Evolutionary conservation across 2,329 filamentous ascomycete species (phyloP), one percentile per base, ranked within the genome.

Genomic region (Cytospora leucostoma): DNA sequence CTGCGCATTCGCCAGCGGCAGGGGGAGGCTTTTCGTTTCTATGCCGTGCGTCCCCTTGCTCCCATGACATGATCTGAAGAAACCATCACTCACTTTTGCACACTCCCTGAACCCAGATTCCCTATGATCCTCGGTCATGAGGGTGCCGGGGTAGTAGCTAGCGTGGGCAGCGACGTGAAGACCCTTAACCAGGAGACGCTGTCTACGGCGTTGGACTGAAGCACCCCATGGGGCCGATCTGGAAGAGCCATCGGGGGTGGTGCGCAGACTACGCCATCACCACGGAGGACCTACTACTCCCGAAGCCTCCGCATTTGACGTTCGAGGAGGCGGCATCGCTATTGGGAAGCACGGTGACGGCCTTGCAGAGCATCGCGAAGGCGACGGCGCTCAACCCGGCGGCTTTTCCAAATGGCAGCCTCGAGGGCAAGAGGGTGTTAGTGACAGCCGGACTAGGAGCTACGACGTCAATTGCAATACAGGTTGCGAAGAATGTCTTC

Each of bases 351-450:
- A 73, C 73, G 1, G 68, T 79, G n/a, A 82, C 80, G 2, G 77
- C 79, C 0, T 71, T 78, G 27, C 81, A 84, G 68, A 69, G 71
- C 32, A 73, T 84, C 49, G 73, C 71, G 40, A 73, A 71, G 2
- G 81, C 76, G 0, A 65, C 81, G 37, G 69, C 70, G 38, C 68
- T 77, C 8, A 68, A 59, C 40, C 55, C 59, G 15, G 54, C 8
- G n/a, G 63, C 59, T 19, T 65, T 61, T 12, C 69, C 69, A 27
- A 68, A 65, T 52, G 68, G 69, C 19, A 72, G 73, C 19, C 75
- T 85, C 0, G 71, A 76, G 21, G 82, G 80, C 10, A 82, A 80
- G 71, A 83, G 80, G 1, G 80, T 82, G 1, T 82, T 82, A 63
- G 74, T 86, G 7, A 76, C 81, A 0, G 83, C 74, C 2, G 83